These are phyloP conservation scores for Colletotrichum sansevieriae DNA, from an alignment of 2,329 filamentous ascomycete genomes.

Conservation along the genomic window DNA sequence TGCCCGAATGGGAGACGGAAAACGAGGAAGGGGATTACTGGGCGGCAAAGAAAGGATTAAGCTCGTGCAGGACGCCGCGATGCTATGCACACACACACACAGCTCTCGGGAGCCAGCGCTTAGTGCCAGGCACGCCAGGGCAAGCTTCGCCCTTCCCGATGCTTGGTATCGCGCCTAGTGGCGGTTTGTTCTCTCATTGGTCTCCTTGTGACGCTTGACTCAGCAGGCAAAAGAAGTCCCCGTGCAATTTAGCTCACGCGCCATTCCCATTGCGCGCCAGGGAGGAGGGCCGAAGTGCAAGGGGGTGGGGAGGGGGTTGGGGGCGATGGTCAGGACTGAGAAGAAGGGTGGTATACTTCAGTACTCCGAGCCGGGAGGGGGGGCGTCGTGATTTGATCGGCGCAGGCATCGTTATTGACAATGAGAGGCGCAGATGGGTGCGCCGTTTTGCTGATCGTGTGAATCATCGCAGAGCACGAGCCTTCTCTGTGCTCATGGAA, in stretches of 20 bases:
- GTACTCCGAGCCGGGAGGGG: neutral
- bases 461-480: neutral
- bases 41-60: neutral
- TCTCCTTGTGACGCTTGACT: conserved; percentile 9
- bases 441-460: conserved; percentile 26
- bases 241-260: conserved; percentile 9
- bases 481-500: neutral
- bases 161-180: conserved; percentile 1
- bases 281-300: conserved; percentile 11
- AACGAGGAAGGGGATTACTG: neutral
- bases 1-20: neutral
- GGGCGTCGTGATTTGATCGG: conserved; percentile 20
- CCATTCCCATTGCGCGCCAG: conserved; percentile 3
- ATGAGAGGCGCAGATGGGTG: conserved; percentile 8
- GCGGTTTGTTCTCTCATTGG: conserved; percentile 11
- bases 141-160: conserved; percentile 32
- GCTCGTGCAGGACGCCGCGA: conserved; percentile 34
- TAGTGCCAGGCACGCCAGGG: conserved; percentile 39
- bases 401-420: conserved; percentile 1
- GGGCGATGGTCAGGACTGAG: neutral
- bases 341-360: neutral
- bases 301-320: neutral
- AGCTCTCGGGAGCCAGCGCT: conserved; percentile 30
- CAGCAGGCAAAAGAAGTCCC: neutral
- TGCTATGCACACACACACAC: conserved; percentile 14